Conservation (phyloP, 305 asterid species). For the Solanum aculeatissimum region DNA sequence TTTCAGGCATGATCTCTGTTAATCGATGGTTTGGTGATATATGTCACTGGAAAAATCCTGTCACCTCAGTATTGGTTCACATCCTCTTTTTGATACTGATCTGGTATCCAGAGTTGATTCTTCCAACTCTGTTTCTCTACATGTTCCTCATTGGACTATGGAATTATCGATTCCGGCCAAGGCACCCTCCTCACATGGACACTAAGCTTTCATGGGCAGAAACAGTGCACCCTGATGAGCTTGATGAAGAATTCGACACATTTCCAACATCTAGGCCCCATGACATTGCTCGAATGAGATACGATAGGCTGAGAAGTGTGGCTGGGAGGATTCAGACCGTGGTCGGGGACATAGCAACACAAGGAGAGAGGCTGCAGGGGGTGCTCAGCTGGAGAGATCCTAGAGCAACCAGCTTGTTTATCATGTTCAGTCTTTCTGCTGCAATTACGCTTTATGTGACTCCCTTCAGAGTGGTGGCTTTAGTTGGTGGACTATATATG, state of each 20-base stretch:
- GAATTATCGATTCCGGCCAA: slow-evolving; percentile 40
- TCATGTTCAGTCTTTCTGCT: slow-evolving; percentile 31
- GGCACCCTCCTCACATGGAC: slow-evolving; percentile 57
- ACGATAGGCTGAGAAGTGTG: slow-evolving; percentile 40
- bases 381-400: slow-evolving; percentile 46
- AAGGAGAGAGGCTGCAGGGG: slow-evolving; percentile 39
- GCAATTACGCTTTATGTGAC: slow-evolving; percentile 30
- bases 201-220: slow-evolving; percentile 50
- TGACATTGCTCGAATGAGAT: slow-evolving; percentile 36
- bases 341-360: slow-evolving; percentile 48
- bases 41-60: slow-evolving; percentile 41
- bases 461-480: slow-evolving; percentile 31
- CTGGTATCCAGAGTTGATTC: slow-evolving; percentile 43
- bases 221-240: slow-evolving; percentile 40
- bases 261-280: slow-evolving; percentile 36
- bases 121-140: slow-evolving; percentile 45
- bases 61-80: slow-evolving; percentile 42
- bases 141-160: slow-evolving; percentile 47
- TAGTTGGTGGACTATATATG: slow-evolving; percentile 26
- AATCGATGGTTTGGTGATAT: slow-evolving; percentile 38
- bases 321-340: slow-evolving; percentile 49
- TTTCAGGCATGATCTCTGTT: slow-evolving; percentile 27
- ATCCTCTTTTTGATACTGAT: slow-evolving; percentile 34
- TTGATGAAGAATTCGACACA: slow-evolving; percentile 54
- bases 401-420: slow-evolving; percentile 37